phyloP scores from a whole-genome alignment of 176 grass and related monocot genomes.

The Eragrostis nindensis region DNA sequence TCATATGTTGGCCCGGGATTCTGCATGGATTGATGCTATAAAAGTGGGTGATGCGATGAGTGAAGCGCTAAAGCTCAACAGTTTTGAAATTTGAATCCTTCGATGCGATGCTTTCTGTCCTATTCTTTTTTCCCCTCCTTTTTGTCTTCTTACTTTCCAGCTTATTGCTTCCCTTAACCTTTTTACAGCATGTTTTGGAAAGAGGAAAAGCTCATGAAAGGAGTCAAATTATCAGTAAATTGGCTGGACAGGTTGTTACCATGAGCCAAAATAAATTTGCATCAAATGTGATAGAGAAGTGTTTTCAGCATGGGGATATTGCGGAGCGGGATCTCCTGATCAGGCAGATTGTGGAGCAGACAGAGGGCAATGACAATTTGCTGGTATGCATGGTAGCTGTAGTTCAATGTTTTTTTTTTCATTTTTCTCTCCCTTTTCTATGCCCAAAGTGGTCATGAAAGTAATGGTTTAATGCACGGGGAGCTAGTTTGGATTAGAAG shows the following conservation, averaged over 20 bases:
- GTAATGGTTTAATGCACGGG: too few species aligned
- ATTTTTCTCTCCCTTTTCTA: neutral
- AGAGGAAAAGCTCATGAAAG: constrained; percentile 75
- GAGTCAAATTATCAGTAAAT: constrained; percentile 81
- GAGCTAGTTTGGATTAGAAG: too few species aligned
- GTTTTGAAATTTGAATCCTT: too few species aligned
- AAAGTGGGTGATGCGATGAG: too few species aligned
- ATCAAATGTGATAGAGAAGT: constrained; percentile 96
- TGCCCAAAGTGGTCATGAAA: too few species aligned
- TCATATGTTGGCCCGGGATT: constrained; percentile 3
- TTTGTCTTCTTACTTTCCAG: neutral
- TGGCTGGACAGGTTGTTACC: constrained; percentile 76
- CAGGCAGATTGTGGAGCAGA: constrained; percentile 80
- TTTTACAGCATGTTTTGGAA: constrained; percentile 90
- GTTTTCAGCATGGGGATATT: constrained; percentile 82
- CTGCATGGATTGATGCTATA: too few species aligned
- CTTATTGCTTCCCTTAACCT: constrained; percentile 14
- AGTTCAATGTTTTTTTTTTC: constrained; percentile 8
- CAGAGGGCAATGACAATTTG: constrained; percentile 84
- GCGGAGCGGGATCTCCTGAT: constrained; percentile 73
- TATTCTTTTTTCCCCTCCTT: neutral
- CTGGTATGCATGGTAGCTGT: constrained; percentile 58
- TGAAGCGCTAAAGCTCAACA: too few species aligned
- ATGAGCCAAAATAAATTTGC: constrained; percentile 99
- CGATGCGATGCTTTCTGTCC: neutral